These are phyloP conservation scores for Dactylellina haptotyla DNA, from an alignment of 2,329 filamentous ascomycete species.

Conservation along the genomic window DNA sequence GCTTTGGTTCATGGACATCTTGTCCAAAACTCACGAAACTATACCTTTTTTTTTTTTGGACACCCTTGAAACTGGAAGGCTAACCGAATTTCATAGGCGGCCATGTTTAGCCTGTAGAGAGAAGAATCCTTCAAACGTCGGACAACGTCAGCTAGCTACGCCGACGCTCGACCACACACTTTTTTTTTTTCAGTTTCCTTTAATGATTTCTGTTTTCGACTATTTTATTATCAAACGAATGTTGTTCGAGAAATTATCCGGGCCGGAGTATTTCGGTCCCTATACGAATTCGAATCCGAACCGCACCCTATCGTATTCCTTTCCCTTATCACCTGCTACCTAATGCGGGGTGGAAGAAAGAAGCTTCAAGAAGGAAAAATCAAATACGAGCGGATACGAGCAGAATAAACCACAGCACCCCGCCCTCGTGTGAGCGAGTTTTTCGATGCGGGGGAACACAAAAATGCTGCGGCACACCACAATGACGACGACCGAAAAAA, in stretches of 20 bases:
- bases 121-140: neutral
- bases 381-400: constrained; percentile 15
- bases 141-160: constrained; percentile 26
- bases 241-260: too few relatives aligned
- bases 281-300: neutral
- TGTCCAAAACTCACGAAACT: too few relatives aligned
- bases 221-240: neutral
- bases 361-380: too few relatives aligned
- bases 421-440: too few relatives aligned
- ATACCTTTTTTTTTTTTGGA: constrained; percentile 11
- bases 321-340: too few relatives aligned
- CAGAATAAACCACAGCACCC: neutral
- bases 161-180: neutral
- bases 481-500: too few relatives aligned
- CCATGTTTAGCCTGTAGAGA: constrained; percentile 47
- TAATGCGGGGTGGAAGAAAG: too few relatives aligned
- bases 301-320: neutral
- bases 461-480: too few relatives aligned
- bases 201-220: neutral
- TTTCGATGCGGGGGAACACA: too few relatives aligned
- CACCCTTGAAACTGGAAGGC: neutral
- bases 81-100: constrained; percentile 51
- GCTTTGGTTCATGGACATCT: constrained; percentile 15
- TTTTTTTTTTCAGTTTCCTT: neutral
- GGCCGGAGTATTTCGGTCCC: neutral